A percentile compares a stretch with the other conserved stretches of the same genome.
Evolutionary conservation across 371 early-diverging fungal species (phyloP).

Genomic region (Hamiltosporidium tvaerminnensis): DNA sequence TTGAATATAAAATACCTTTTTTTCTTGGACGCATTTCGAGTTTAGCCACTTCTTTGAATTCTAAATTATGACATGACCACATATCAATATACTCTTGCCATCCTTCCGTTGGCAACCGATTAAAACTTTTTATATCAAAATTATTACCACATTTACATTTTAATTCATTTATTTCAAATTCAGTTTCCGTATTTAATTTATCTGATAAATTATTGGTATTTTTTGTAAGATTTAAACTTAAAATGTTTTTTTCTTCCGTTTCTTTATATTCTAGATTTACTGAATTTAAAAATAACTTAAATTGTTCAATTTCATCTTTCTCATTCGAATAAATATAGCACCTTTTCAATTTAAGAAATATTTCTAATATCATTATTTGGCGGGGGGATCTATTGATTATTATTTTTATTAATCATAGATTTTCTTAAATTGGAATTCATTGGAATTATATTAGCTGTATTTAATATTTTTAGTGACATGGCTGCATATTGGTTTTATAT

Average conservation of each 20-base stretch:
- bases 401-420: too few relatives aligned
- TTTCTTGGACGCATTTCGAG: slow-evolving; percentile 25
- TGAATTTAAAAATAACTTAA: too few relatives aligned
- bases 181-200: neutral
- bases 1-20: slow-evolving; percentile 36
- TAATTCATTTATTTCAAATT: slow-evolving; percentile 7
- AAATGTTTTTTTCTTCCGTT: neutral
- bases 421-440: too few relatives aligned
- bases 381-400: too few relatives aligned
- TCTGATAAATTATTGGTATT: neutral
- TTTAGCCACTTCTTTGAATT: slow-evolving; percentile 39
- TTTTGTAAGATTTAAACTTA: neutral
- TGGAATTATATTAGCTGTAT: too few relatives aligned
- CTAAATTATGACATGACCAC: slow-evolving; percentile 52
- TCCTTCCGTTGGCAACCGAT: slow-evolving; percentile 40
- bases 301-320: too few relatives aligned
- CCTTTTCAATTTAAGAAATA: too few relatives aligned
- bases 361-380: too few relatives aligned
- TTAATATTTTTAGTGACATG: too few relatives aligned
- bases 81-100: slow-evolving; percentile 52
- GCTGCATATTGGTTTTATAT: too few relatives aligned
- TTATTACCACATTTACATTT: slow-evolving; percentile 27
- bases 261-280: neutral
- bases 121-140: slow-evolving; percentile 12
- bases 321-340: too few relatives aligned